Percentiles rank a stretch among this genome's conserved stretches.
Conservation (phyloP, 176 grass and related monocot genomes). For the Zizania latifolia region DNA sequence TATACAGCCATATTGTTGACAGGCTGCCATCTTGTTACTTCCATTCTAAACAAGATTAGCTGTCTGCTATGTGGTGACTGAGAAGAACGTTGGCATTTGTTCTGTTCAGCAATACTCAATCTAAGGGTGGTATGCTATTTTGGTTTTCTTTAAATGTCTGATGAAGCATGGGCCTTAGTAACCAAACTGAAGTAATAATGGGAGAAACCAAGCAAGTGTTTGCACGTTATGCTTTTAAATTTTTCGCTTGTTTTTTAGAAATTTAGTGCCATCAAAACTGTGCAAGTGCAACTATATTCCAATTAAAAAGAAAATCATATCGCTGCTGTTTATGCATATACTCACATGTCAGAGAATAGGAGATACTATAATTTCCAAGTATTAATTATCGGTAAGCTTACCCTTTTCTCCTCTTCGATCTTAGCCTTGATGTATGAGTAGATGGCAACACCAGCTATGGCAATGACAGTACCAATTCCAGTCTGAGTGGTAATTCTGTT, state of each 20-base stretch:
- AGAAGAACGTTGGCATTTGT: neutral
- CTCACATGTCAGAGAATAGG: neutral
- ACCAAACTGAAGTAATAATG: neutral
- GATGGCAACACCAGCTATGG: slow-evolving; percentile 81
- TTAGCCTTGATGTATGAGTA: slow-evolving; percentile 98
- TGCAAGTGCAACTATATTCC: neutral
- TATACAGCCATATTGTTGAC: neutral
- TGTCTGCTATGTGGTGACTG: neutral
- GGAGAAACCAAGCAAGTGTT: neutral
- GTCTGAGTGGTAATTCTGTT: slow-evolving; percentile 92
- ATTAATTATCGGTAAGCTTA: slow-evolving; percentile 33
- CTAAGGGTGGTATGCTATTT: neutral
- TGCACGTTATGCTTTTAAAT: neutral
- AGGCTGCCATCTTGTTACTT: neutral
- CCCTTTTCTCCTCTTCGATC: slow-evolving; percentile 96
- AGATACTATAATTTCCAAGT: neutral
- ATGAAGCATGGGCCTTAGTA: neutral
- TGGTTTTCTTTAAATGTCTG: neutral
- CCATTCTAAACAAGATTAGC: neutral
- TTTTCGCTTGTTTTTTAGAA: neutral
- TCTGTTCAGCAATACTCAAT: neutral
- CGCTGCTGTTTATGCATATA: neutral
- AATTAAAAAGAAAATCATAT: slow-evolving; percentile 9
- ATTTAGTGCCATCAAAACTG: neutral
- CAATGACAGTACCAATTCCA: slow-evolving; percentile 82